Evolutionary conservation across 2,329 filamentous ascomycete species (phyloP).

Genomic region (Bipolaris bicolor): DNA sequence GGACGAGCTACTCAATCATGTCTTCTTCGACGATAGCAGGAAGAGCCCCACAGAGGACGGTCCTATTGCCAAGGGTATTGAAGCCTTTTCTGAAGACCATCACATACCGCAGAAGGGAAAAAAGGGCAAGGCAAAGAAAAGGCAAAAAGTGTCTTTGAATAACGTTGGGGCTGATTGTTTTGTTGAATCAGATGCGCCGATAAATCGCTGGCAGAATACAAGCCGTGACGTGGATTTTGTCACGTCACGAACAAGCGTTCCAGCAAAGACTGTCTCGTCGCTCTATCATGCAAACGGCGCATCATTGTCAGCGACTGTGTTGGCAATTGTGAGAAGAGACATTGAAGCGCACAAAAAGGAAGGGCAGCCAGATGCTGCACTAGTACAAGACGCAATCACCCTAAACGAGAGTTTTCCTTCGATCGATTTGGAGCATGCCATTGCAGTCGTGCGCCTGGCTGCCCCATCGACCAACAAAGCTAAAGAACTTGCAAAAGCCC

Average conservation of each 20-base stretch:
- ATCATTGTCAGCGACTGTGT: slow-evolving; percentile 62
- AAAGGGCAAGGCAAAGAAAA: slow-evolving; percentile 54
- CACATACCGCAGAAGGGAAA: slow-evolving; percentile 49
- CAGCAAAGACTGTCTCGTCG: slow-evolving; percentile 58
- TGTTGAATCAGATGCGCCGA: slow-evolving; percentile 29
- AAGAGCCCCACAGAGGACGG: slow-evolving; percentile 54
- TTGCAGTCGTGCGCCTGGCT: slow-evolving; percentile 63
- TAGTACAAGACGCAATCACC: slow-evolving; percentile 59
- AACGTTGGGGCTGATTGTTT: slow-evolving; percentile 27
- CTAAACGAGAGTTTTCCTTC: slow-evolving; percentile 62
- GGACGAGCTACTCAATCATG: slow-evolving; percentile 79
- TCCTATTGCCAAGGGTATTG: slow-evolving; percentile 70
- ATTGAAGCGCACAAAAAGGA: slow-evolving; percentile 49
- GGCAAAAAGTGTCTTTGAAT: slow-evolving; percentile 38
- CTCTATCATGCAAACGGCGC: slow-evolving; percentile 65
- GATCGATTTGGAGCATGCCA: slow-evolving; percentile 56
- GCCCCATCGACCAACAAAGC: slow-evolving; percentile 63
- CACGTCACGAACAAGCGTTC: slow-evolving; percentile 57
- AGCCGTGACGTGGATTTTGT: slow-evolving; percentile 67
- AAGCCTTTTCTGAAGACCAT: slow-evolving; percentile 73
- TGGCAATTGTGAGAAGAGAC: slow-evolving; percentile 58
- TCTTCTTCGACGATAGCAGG: slow-evolving; percentile 74
- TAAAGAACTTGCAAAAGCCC: slow-evolving; percentile 64
- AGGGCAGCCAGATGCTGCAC: slow-evolving; percentile 49
- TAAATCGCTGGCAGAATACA: slow-evolving; percentile 65